These are phyloP conservation scores for Senna tora DNA, from an alignment of 306 rosid genomes.

Conservation along the genomic window DNA sequence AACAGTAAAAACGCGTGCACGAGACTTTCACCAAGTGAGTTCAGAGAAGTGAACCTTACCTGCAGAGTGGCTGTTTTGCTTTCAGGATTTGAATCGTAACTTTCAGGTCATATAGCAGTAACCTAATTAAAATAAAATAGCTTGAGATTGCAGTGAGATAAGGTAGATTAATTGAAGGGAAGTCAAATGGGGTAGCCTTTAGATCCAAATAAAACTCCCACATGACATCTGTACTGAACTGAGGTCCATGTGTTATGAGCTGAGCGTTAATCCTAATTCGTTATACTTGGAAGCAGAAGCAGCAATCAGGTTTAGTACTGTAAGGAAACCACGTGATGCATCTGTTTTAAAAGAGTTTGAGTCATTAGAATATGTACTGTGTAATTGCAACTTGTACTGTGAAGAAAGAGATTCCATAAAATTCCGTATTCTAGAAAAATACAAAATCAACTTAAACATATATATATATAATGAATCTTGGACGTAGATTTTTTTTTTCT, in stretches of 20 bases:
- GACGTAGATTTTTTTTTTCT: too few relatives aligned
- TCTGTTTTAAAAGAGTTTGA: neutral
- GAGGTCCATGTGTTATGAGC: constrained; percentile 30
- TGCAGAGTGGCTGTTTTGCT: too few relatives aligned
- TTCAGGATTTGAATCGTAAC: too few relatives aligned
- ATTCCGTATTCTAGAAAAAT: neutral
- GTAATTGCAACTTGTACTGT: constrained; percentile 23
- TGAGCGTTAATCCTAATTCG: constrained; percentile 27
- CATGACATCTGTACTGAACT: constrained; percentile 27
- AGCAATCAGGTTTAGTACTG: constrained; percentile 15
- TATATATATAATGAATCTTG: too few relatives aligned
- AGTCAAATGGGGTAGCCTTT: constrained; percentile 38
- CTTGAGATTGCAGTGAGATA: constrained; percentile 43
- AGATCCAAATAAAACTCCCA: constrained; percentile 37
- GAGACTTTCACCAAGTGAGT: too few relatives aligned
- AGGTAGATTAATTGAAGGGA: constrained; percentile 29
- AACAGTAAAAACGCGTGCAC: constrained; percentile 8
- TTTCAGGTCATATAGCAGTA: too few relatives aligned
- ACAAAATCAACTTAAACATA: neutral
- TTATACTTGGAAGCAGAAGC: constrained; percentile 32
- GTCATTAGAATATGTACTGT: constrained; percentile 28
- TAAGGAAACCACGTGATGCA: constrained; percentile 32
- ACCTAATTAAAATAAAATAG: constrained; percentile 23
- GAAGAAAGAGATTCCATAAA: neutral
- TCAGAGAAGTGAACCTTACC: too few relatives aligned